Percentiles rank a stretch among this genome's conserved stretches.
Conservation (phyloP, 108 stramenopile species). For the Conticribra weissflogii region DNA sequence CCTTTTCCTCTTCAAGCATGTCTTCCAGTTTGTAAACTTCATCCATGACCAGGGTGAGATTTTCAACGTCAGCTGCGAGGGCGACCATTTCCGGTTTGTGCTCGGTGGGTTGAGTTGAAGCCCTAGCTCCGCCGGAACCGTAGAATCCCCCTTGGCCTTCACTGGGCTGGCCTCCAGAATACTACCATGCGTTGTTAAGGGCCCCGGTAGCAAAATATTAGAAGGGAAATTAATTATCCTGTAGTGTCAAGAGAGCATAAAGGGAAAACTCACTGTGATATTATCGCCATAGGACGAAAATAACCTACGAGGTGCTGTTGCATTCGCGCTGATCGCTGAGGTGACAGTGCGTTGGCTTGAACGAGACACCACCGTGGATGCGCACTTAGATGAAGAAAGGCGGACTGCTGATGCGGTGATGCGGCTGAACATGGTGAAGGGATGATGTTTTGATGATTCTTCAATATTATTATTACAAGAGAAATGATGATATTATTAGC, state of each 20-base stretch:
- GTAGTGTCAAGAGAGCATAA: not conserved
- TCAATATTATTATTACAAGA: not conserved
- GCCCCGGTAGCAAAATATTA: not conserved
- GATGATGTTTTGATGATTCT: not conserved
- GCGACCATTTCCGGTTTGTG: constrained; percentile 63
- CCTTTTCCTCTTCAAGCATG: constrained; percentile 46
- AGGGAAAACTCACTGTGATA: constrained; percentile 31
- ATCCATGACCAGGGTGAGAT: constrained; percentile 56
- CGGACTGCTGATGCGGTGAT: not conserved
- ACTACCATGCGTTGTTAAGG: constrained; percentile 14
- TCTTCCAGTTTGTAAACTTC: constrained; percentile 58
- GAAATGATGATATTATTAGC: not conserved
- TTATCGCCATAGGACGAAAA: constrained; percentile 32
- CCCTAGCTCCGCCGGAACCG: constrained; percentile 74
- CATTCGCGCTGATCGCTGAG: not conserved
- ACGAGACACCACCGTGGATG: not conserved
- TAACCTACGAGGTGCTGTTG: constrained; percentile 1
- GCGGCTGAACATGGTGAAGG: not conserved
- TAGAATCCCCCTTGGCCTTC: constrained; percentile 83
- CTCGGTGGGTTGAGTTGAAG: constrained; percentile 26
- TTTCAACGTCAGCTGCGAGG: constrained; percentile 62
- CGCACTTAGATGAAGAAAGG: not conserved
- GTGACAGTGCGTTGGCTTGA: not conserved
- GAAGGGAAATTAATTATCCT: not conserved
- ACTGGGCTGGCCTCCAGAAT: constrained; percentile 73